Evolutionary conservation across 2,329 filamentous ascomycete species (phyloP).

Genomic region (Albophoma yamanashiensis): DNA sequence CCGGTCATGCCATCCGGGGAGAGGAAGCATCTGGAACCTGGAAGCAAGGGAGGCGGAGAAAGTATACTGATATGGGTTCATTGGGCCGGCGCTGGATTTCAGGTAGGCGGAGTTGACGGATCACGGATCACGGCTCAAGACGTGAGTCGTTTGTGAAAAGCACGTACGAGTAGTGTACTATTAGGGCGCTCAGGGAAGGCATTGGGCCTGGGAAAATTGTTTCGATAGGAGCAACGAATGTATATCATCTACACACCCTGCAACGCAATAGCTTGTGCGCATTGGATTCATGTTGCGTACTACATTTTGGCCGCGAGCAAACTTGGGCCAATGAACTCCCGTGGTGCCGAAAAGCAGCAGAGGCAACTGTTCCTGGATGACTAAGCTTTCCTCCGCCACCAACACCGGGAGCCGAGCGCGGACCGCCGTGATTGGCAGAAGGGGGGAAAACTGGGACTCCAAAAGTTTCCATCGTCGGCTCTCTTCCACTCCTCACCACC

Average conservation of each 20-base stretch:
- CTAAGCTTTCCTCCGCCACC: not conserved
- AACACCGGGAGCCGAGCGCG: not conserved
- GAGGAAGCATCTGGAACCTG: not conserved
- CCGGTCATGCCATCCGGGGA: not conserved
- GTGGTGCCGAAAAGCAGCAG: too few relatives aligned
- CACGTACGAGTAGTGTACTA: not conserved
- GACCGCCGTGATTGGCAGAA: not conserved
- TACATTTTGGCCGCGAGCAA: too few relatives aligned
- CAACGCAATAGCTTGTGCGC: not conserved
- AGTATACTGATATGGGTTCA: not conserved
- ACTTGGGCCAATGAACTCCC: too few relatives aligned
- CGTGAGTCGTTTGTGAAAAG: not conserved
- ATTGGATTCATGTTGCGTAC: too few relatives aligned
- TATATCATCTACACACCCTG: too few relatives aligned
- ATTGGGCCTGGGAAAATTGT: not conserved
- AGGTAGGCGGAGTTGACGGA: not conserved
- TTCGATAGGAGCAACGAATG: not conserved
- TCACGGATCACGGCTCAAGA: not conserved
- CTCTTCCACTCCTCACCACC: too few relatives aligned
- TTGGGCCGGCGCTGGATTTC: not conserved
- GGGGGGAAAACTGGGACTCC: not conserved
- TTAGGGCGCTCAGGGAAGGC: not conserved
- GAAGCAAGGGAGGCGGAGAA: not conserved
- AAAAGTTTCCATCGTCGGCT: not conserved
- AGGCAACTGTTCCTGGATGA: not conserved